Conservation (phyloP, 2,329 filamentous ascomycete species). For the Sarocladiaceae sp. region DNA sequence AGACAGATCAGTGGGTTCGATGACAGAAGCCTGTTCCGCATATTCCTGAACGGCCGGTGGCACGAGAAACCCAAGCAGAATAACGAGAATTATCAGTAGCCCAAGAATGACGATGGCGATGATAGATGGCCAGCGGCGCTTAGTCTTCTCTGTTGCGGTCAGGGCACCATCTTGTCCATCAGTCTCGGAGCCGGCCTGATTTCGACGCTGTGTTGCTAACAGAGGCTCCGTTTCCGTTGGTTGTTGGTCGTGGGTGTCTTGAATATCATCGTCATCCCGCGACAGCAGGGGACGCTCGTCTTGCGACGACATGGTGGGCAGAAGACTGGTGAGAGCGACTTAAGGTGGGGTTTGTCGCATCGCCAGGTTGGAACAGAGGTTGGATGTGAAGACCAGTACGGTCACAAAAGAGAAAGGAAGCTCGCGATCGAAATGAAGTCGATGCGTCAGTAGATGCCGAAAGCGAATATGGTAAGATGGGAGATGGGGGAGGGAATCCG, state of each 20-base stretch:
- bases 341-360: neutral
- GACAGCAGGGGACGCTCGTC: conserved; percentile 40
- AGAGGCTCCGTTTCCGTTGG: conserved; percentile 48
- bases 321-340: neutral
- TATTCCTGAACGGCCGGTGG: conserved; percentile 82
- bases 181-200: conserved; percentile 21
- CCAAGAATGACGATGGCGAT: conserved; percentile 68
- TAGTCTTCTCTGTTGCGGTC: conserved; percentile 13
- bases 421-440: too few species aligned
- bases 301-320: conserved; percentile 36
- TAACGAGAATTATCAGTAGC: conserved; percentile 59
- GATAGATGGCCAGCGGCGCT: conserved; percentile 68
- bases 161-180: conserved; percentile 20
- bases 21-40: conserved; percentile 73
- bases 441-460: too few species aligned
- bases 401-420: neutral
- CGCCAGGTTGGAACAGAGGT: neutral
- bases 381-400: neutral
- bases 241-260: conserved; percentile 18
- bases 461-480: neutral
- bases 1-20: conserved; percentile 79
- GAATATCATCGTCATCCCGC: conserved; percentile 22
- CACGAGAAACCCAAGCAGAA: conserved; percentile 75
- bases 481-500: neutral
- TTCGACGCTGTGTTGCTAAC: conserved; percentile 26